Evolutionary conservation across 768 basidiomycete genomes (phyloP).

Genomic region (Epithele typhae): DNA sequence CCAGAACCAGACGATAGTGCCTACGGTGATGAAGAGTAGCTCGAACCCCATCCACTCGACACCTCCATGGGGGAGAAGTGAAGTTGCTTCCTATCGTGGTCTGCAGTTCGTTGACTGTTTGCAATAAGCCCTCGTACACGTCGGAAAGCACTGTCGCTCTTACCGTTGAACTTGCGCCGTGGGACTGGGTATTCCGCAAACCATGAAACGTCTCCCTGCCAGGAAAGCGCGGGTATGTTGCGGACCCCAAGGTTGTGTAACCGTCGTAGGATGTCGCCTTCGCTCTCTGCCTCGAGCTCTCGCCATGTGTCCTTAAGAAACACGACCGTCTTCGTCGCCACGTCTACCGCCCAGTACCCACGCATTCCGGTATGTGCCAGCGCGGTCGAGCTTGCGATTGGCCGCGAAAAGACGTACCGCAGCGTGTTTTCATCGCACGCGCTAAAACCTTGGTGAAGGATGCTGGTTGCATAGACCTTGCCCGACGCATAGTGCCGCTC

Average conservation of each 20-base stretch:
- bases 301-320: slow-evolving; percentile 13
- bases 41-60: background rate
- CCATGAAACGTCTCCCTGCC: slow-evolving; percentile 9
- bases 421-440: background rate
- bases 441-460: background rate
- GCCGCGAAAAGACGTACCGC: slow-evolving; percentile 2
- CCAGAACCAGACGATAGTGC: slow-evolving; percentile 7
- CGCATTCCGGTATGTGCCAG: slow-evolving; percentile 3
- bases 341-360: slow-evolving; percentile 9
- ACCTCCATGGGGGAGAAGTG: background rate
- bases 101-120: slow-evolving; percentile 8
- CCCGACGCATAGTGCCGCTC: background rate
- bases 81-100: background rate
- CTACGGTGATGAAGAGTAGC: background rate
- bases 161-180: background rate
- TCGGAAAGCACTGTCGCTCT: too few species aligned
- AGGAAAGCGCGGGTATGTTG: background rate
- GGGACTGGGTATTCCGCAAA: background rate
- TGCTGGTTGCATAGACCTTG: background rate
- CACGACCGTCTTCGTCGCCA: background rate
- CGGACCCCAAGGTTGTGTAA: background rate
- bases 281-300: background rate
- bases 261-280: background rate
- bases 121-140: slow-evolving; percentile 10
- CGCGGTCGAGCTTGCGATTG: background rate